Evolutionary conservation across 805 yeast genomes (phyloP).

Genomic region (Jamesozyma hellenica): DNA sequence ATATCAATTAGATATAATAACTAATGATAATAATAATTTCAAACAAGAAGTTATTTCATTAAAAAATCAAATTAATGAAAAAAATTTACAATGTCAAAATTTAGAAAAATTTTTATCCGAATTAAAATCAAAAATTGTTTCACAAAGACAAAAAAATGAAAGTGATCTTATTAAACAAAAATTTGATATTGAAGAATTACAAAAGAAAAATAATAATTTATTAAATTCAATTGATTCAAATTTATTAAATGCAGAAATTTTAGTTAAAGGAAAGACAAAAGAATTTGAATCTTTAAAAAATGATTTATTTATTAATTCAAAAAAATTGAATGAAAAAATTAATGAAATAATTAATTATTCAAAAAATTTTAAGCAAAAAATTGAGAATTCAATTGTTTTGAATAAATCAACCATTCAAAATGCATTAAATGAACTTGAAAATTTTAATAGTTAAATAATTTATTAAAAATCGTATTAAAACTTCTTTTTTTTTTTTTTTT

Average conservation of each 20-base stretch:
- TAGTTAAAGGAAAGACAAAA: constrained; percentile 41
- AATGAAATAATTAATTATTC: constrained; percentile 49
- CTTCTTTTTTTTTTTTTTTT: too few species aligned
- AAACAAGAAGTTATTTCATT: constrained; percentile 52
- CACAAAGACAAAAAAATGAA: constrained; percentile 43
- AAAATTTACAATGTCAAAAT: constrained; percentile 45
- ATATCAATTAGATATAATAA: constrained; percentile 15
- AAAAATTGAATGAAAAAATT: constrained; percentile 42
- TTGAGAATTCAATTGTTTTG: constrained; percentile 33
- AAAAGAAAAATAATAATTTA: constrained; percentile 42
- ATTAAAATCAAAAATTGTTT: constrained; percentile 44
- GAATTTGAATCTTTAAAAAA: constrained; percentile 36
- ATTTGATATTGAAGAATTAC: constrained; percentile 57
- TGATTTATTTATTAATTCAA: constrained; percentile 38
- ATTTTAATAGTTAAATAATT: constrained; percentile 3
- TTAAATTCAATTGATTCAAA: constrained; percentile 35
- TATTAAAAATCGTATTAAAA: too few species aligned
- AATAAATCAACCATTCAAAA: constrained; percentile 2
- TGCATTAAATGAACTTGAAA: constrained; percentile 1
- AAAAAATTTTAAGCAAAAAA: constrained; percentile 53
- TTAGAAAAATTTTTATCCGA: constrained; percentile 47
- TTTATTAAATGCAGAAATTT: constrained; percentile 20
- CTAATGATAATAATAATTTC: constrained; percentile 19
- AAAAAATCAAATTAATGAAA: constrained; percentile 46
- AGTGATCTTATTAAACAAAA: constrained; percentile 39